Conservation (phyloP, 345 rosid species). For the Fremontodendron californicum region DNA sequence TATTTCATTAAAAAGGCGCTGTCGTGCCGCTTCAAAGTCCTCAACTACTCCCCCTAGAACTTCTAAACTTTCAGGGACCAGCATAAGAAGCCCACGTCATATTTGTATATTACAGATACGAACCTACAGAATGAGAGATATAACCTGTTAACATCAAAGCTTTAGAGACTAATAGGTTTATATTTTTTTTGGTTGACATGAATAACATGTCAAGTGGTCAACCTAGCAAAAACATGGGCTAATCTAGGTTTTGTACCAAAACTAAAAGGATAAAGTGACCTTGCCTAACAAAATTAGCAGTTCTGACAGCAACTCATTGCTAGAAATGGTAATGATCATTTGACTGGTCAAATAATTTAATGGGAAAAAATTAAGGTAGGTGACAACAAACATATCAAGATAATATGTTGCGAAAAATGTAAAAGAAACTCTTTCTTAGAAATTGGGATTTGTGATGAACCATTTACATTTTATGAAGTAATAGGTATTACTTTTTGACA, state of each 20-base stretch:
- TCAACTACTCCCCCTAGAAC: conserved; percentile 83
- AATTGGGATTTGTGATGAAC: background rate
- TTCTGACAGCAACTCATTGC: background rate
- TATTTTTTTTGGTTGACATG: background rate
- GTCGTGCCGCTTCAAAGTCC: conserved; percentile 70
- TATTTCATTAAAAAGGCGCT: conserved; percentile 68
- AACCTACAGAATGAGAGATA: conserved; percentile 42
- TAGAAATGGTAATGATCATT: background rate
- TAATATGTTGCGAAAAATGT: background rate
- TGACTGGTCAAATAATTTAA: no score
- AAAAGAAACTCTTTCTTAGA: background rate
- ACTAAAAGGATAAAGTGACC: background rate
- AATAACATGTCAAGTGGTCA: background rate
- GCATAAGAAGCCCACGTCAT: conserved; percentile 72
- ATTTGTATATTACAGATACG: conserved; percentile 69
- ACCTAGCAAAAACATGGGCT: background rate
- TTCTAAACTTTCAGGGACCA: conserved; percentile 83
- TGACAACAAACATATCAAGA: background rate
- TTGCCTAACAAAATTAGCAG: background rate
- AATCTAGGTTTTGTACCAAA: background rate
- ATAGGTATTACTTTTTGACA: background rate
- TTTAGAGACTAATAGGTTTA: background rate
- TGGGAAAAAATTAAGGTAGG: conserved; percentile 6
- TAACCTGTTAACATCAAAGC: conserved; percentile 4
- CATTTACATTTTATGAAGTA: background rate